These are phyloP conservation scores for Xylaria palmicola DNA, from an alignment of 495 filamentous ascomycete species.

Conservation along the genomic window DNA sequence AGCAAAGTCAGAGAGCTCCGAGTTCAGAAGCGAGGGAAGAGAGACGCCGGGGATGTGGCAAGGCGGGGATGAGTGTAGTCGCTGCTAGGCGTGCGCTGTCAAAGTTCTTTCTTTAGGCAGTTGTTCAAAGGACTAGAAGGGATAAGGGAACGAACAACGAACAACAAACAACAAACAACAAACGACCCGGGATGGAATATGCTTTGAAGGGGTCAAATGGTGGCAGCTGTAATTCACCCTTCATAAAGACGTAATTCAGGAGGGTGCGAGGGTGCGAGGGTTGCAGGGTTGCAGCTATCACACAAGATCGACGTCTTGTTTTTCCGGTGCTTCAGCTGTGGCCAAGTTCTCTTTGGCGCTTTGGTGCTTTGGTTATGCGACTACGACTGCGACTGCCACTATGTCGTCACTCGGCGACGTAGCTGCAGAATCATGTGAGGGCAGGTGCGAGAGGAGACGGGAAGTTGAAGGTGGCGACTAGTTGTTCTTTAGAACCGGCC, in stretches of 20 bases:
- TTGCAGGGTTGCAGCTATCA: background rate
- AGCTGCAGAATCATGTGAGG: background rate
- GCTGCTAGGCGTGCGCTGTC: background rate
- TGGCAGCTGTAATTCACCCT: constrained; percentile 1
- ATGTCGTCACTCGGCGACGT: constrained; percentile 17
- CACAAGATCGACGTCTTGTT: background rate
- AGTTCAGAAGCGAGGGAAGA: background rate
- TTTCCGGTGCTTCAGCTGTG: background rate
- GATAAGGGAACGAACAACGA: background rate
- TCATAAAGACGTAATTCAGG: background rate
- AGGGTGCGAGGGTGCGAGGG: background rate
- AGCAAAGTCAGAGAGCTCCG: background rate
- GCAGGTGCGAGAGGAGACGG: background rate
- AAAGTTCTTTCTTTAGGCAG: background rate
- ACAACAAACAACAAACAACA: background rate
- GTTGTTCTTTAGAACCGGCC: no score
- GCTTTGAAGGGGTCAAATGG: background rate
- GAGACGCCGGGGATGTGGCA: background rate
- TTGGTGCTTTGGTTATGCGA: background rate
- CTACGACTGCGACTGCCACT: constrained; percentile 6
- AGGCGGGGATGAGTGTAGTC: background rate
- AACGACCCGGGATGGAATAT: background rate
- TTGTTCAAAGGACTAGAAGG: background rate
- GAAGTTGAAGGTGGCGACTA: background rate
- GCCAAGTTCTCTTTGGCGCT: background rate